Evolutionary conservation across 768 basidiomycete species (phyloP).

Genomic region (Russula vinacea): DNA sequence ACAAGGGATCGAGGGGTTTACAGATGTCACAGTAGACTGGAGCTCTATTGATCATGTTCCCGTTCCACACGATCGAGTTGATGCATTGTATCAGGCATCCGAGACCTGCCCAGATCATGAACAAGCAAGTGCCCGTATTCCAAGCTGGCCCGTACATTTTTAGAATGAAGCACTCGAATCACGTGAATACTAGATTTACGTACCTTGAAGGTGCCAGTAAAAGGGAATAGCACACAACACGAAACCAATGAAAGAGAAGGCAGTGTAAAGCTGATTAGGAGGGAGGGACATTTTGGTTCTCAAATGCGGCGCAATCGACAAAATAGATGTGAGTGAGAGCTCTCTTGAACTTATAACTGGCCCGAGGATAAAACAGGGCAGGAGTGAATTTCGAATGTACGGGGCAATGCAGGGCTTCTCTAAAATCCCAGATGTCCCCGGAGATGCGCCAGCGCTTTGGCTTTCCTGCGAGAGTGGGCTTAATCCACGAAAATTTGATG

Average conservation of each 20-base stretch:
- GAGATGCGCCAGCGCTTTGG: too few species aligned
- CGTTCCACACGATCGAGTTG: neutral
- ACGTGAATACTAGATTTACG: neutral
- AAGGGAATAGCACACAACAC: slow-evolving; percentile 49
- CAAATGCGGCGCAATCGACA: neutral
- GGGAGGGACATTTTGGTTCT: neutral
- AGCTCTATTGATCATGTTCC: neutral
- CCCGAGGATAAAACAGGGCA: too few species aligned
- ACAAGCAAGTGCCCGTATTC: slow-evolving; percentile 70
- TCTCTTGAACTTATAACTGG: neutral
- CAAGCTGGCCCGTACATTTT: slow-evolving; percentile 34
- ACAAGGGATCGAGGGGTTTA: neutral
- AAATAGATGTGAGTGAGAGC: neutral
- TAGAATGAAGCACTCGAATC: too few species aligned
- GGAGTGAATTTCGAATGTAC: too few species aligned
- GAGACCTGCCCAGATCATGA: slow-evolving; percentile 59
- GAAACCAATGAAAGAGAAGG: slow-evolving; percentile 46
- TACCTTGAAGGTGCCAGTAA: slow-evolving; percentile 54
- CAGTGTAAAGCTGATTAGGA: slow-evolving; percentile 33
- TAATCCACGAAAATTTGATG: too few species aligned
- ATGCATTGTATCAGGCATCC: neutral
- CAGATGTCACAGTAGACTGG: neutral
- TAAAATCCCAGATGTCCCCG: too few species aligned
- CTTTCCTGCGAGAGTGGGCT: too few species aligned
- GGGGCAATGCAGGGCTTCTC: too few species aligned